Evolutionary conservation across 208 protist genomes (phyloP).

Genomic region (Trypanosoma brucei): DNA sequence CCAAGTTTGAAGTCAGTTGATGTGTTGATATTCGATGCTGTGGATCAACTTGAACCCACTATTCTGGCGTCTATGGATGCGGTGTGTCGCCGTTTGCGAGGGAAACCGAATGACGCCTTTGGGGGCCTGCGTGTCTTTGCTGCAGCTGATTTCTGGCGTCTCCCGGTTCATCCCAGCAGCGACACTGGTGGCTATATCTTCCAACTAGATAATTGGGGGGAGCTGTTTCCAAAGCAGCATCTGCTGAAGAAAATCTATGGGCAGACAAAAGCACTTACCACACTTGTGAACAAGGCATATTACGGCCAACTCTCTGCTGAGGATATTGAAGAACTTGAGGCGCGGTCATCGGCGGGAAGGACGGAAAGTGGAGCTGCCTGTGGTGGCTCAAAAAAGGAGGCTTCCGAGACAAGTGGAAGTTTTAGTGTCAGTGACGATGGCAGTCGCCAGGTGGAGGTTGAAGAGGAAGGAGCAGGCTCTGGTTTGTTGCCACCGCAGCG

Average conservation of each 20-base stretch:
- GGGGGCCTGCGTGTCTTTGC: constrained; percentile 81
- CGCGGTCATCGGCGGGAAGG: constrained; percentile 32
- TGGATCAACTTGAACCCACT: constrained; percentile 55
- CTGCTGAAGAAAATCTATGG: constrained; percentile 47
- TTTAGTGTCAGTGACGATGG: constrained; percentile 2
- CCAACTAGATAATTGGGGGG: constrained; percentile 65
- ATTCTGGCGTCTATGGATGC: constrained; percentile 73
- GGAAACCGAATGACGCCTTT: constrained; percentile 44
- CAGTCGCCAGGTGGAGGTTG: not conserved
- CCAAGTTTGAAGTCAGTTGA: constrained; percentile 65
- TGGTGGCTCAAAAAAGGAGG: constrained; percentile 17
- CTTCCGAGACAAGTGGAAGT: constrained; percentile 8
- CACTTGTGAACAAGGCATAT: constrained; percentile 55
- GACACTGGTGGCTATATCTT: constrained; percentile 82
- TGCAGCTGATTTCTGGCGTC: constrained; percentile 78
- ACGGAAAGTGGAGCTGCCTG: constrained; percentile 9
- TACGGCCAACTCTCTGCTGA: constrained; percentile 47
- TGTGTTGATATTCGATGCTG: constrained; percentile 72
- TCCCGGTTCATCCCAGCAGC: constrained; percentile 74
- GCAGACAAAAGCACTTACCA: constrained; percentile 45
- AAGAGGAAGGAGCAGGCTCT: not conserved
- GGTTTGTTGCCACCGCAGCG: constrained; percentile 7
- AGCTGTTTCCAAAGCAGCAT: constrained; percentile 70
- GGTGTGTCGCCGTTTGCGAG: constrained; percentile 56
- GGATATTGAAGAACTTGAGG: constrained; percentile 72